A percentile compares a stretch with the other conserved stretches of the same genome.
Evolutionary conservation across 495 filamentous ascomycete species (phyloP).

Genomic region (Aspergillus bertholletiae): DNA sequence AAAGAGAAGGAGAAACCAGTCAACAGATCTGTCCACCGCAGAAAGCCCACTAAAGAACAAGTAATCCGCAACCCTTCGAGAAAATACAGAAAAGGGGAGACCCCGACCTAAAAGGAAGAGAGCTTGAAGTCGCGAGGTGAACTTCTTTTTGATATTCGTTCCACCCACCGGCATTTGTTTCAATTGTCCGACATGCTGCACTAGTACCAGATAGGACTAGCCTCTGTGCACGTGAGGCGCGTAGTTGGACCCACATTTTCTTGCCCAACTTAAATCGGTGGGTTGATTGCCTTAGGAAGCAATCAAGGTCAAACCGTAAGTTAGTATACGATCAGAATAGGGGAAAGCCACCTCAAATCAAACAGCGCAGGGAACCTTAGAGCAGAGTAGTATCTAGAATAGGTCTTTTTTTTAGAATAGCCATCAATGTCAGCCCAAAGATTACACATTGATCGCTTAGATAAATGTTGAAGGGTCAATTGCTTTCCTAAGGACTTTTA

Average conservation of each 20-base stretch:
- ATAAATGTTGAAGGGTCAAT: no score
- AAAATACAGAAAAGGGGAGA: slow-evolving; percentile 1
- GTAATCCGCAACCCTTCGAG: neutral
- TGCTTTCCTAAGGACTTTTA: no score
- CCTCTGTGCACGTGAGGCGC: slow-evolving; percentile 13
- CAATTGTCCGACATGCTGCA: neutral
- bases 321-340: neutral
- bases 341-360: slow-evolving; percentile 26
- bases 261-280: neutral
- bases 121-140: slow-evolving; percentile 5
- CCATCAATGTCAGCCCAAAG: no score
- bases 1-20: neutral
- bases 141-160: slow-evolving; percentile 19
- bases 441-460: no score
- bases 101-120: slow-evolving; percentile 9
- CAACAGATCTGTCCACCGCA: neutral
- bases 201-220: slow-evolving; percentile 11
- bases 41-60: neutral
- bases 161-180: slow-evolving; percentile 12
- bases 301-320: no score
- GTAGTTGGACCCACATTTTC: slow-evolving; percentile 1
- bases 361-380: slow-evolving; percentile 8
- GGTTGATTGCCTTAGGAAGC: no score
- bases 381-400: neutral
- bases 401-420: neutral